These are phyloP conservation scores for Boletus edulis DNA, from an alignment of 768 basidiomycete species.

Conservation along the genomic window DNA sequence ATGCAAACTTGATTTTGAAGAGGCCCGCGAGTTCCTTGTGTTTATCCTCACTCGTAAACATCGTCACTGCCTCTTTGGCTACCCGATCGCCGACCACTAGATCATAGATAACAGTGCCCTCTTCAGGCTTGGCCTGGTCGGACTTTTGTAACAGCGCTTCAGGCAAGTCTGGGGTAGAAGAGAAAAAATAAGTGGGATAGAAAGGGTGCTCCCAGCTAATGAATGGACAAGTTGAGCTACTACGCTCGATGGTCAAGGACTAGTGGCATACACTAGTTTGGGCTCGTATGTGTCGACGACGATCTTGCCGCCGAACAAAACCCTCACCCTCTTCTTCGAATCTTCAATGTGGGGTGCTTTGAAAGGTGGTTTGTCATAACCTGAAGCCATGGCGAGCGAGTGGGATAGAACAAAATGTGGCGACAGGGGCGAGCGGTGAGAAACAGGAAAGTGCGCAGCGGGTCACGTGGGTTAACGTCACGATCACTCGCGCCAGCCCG, in stretches of 20 bases:
- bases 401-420: too few species aligned
- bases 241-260: background rate
- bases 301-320: constrained; percentile 48
- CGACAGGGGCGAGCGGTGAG: too few species aligned
- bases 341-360: constrained; percentile 29
- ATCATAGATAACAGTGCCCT: constrained; percentile 41
- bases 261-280: constrained; percentile 53
- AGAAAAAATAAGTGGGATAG: constrained; percentile 51
- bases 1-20: constrained; percentile 46
- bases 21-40: constrained; percentile 44
- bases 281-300: constrained; percentile 56
- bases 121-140: constrained; percentile 28
- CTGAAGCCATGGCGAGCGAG: constrained; percentile 11
- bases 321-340: constrained; percentile 50
- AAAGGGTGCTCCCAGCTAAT: constrained; percentile 54
- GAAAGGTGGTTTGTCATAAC: constrained; percentile 32
- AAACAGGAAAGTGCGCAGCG: too few species aligned
- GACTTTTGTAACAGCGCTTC: constrained; percentile 30
- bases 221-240: background rate
- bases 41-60: constrained; percentile 27
- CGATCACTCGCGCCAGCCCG: too few species aligned
- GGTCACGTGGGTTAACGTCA: too few species aligned
- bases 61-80: constrained; percentile 39
- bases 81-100: constrained; percentile 41
- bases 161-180: constrained; percentile 33